Conservation (phyloP, 495 filamentous ascomycete species). For the Penicillium longicatenatum region DNA sequence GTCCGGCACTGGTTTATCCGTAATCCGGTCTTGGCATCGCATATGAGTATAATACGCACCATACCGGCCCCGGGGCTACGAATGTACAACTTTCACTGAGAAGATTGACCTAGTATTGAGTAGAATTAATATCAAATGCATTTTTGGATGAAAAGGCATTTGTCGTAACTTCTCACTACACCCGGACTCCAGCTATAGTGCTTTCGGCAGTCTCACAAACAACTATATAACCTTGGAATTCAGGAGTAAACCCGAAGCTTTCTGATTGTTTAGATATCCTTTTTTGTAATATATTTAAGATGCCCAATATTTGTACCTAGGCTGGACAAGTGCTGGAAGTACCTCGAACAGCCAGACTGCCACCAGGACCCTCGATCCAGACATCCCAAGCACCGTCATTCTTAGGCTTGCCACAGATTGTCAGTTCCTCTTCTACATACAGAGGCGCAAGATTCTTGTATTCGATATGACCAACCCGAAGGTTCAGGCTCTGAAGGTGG, state of each 20-base stretch:
- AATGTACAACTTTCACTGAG: neutral
- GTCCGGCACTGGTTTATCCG: conserved; percentile 6
- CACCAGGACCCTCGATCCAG: conserved; percentile 66
- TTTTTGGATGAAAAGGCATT: neutral
- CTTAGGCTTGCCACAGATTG: conserved; percentile 55
- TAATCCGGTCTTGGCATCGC: conserved; percentile 2
- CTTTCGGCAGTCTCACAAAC: too few relatives aligned
- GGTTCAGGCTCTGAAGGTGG: conserved; percentile 37
- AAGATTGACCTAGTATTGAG: neutral
- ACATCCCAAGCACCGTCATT: conserved; percentile 50
- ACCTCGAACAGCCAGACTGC: conserved; percentile 64
- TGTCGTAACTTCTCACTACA: too few relatives aligned
- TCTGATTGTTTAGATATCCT: too few relatives aligned
- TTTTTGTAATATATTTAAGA: too few relatives aligned
- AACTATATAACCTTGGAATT: too few relatives aligned
- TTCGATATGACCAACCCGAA: conserved; percentile 54
- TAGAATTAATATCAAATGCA: too few relatives aligned
- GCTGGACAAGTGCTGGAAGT: conserved; percentile 31
- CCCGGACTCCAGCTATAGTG: too few relatives aligned
- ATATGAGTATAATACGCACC: neutral
- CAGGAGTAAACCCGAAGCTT: too few relatives aligned
- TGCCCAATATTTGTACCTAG: neutral
- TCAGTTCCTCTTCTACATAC: conserved; percentile 67
- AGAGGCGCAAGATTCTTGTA: conserved; percentile 86
- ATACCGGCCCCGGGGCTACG: neutral